Evolutionary conservation across 352 stramenopile species (phyloP).

Genomic region (Blastocystis sp.): DNA sequence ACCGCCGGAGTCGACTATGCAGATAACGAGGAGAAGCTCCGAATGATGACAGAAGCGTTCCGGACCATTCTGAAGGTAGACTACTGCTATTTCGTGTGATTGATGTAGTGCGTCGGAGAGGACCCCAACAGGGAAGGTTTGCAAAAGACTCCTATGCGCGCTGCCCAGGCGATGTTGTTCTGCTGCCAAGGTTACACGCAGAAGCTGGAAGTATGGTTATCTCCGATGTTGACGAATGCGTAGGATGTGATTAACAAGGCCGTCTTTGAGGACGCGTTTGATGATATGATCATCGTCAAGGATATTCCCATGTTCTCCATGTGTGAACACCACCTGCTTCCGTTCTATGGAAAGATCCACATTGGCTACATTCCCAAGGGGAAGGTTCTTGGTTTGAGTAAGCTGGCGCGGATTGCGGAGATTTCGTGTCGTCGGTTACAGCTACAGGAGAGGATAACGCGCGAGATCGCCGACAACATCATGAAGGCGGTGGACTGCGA

Average conservation of each 20-base stretch:
- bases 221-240: not conserved
- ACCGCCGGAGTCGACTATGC: constrained; percentile 62
- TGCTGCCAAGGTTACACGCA: constrained; percentile 86
- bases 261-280: constrained; percentile 87
- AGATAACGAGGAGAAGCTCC: constrained; percentile 70
- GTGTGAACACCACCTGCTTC: constrained; percentile 99
- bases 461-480: constrained; percentile 93
- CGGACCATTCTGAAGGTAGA: constrained; percentile 46
- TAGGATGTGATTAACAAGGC: constrained; percentile 82
- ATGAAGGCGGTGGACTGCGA: constrained; percentile 86
- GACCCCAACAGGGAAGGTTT: constrained; percentile 83
- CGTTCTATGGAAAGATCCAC: constrained; percentile 88
- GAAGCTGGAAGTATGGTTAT: constrained; percentile 63
- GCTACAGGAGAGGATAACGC: constrained; percentile 95
- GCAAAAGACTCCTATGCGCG: constrained; percentile 85
- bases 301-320: constrained; percentile 96
- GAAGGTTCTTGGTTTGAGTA: constrained; percentile 91
- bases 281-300: constrained; percentile 96
- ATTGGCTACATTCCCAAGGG: constrained; percentile 81
- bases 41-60: constrained; percentile 58
- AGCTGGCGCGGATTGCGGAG: constrained; percentile 91
- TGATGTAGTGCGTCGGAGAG: constrained; percentile 73
- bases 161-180: constrained; percentile 88
- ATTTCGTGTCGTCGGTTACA: constrained; percentile 88
- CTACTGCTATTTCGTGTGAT: not conserved